phyloP scores from a whole-genome alignment of 2,329 filamentous ascomycete species.

The Ploettnerulaceae sp. region DNA sequence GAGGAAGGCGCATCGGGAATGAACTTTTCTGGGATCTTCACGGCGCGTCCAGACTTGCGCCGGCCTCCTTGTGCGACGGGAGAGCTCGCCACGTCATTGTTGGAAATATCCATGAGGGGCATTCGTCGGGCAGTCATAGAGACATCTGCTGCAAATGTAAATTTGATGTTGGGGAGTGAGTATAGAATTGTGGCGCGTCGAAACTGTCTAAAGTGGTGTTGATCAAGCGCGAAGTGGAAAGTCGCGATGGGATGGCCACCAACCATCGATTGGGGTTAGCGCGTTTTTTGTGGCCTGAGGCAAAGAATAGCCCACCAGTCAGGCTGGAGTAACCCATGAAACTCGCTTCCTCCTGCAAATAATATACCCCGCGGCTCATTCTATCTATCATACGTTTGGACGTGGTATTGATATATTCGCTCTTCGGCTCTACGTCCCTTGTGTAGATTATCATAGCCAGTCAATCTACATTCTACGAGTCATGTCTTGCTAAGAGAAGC shows the following conservation, averaged over 20 bases:
- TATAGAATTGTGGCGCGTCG: constrained; percentile 17
- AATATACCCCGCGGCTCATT: too few relatives aligned
- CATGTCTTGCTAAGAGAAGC: too few relatives aligned
- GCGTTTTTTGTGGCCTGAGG: not conserved
- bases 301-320: not conserved
- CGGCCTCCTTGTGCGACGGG: constrained; percentile 45
- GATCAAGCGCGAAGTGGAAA: constrained; percentile 12
- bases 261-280: constrained; percentile 5
- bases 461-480: too few relatives aligned
- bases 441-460: too few relatives aligned
- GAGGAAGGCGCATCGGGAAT: constrained; percentile 42
- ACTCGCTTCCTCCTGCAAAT: too few relatives aligned
- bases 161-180: constrained; percentile 4
- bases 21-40: constrained; percentile 56
- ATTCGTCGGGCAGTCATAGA: constrained; percentile 40
- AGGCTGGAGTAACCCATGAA: not conserved
- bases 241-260: constrained; percentile 10
- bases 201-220: constrained; percentile 11
- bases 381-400: too few relatives aligned
- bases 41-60: constrained; percentile 66
- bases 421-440: too few relatives aligned
- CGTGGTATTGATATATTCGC: too few relatives aligned
- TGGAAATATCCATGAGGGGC: constrained; percentile 47
- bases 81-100: constrained; percentile 51
- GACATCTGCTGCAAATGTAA: constrained; percentile 23